Percentiles rank a stretch among this genome's conserved stretches.
Evolutionary conservation across 805 yeast genomes (phyloP).

Genomic region (Schizosaccharomyces lindneri): DNA sequence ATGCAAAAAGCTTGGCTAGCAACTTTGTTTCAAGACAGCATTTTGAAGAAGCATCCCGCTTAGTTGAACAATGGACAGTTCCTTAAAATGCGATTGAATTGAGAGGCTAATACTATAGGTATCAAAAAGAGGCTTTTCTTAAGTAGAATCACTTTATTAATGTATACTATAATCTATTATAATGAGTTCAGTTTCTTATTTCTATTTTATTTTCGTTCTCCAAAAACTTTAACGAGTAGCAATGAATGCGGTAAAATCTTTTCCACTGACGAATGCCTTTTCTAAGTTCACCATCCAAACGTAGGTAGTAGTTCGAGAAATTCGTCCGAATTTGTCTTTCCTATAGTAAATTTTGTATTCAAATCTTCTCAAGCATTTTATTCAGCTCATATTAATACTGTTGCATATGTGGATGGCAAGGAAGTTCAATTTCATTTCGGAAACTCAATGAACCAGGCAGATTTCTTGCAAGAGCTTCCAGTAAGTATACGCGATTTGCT

Average conservation of each 20-base stretch:
- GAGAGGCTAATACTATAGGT: no score
- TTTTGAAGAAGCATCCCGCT: neutral
- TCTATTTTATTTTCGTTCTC: no score
- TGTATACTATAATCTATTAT: no score
- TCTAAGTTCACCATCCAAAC: no score
- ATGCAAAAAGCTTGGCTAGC: neutral
- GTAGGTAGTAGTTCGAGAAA: no score
- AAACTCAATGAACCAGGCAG: neutral
- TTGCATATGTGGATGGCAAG: neutral
- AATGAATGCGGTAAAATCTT: no score
- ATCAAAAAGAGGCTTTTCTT: neutral
- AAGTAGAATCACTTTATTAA: no score
- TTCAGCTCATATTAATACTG: neutral
- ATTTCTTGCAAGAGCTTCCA: neutral
- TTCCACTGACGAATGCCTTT: no score
- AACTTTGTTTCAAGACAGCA: neutral
- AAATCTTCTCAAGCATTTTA: neutral
- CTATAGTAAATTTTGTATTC: no score
- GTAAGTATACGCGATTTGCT: neutral
- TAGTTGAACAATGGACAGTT: neutral
- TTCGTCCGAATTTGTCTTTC: no score
- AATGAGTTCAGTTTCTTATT: no score
- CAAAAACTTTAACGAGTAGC: no score
- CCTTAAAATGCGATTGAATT: neutral
- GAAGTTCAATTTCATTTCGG: neutral